Evolutionary conservation across 441 rosid genomes (phyloP).

Genomic region (Gossypium davidsonii): DNA sequence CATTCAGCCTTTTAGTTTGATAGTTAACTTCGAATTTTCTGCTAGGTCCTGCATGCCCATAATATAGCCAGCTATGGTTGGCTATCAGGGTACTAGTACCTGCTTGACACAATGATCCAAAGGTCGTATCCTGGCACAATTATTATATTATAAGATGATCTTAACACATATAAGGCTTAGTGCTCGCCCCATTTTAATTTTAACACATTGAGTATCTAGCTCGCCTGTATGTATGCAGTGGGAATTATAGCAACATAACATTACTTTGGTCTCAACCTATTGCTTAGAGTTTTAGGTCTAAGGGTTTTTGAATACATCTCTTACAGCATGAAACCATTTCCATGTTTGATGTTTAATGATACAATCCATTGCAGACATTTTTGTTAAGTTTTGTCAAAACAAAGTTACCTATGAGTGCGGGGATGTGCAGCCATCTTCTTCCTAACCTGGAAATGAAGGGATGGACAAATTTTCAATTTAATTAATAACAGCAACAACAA

Average conservation of each 20-base stretch:
- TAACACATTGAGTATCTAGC: neutral
- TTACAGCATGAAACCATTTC: neutral
- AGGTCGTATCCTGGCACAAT: neutral
- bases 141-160: neutral
- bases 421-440: slow-evolving; percentile 65
- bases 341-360: neutral
- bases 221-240: too few species aligned
- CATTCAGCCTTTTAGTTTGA: neutral
- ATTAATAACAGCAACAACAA: neutral
- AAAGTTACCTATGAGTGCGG: slow-evolving; percentile 54
- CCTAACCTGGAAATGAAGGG: slow-evolving; percentile 48
- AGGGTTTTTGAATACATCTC: neutral
- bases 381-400: neutral
- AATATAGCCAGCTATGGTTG: neutral
- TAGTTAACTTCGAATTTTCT: neutral
- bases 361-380: neutral
- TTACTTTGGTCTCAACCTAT: neutral
- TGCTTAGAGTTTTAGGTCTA: neutral
- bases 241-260: neutral
- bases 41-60: neutral
- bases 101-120: neutral
- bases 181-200: neutral
- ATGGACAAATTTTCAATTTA: neutral
- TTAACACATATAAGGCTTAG: neutral
- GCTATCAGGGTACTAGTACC: neutral